Conservation (phyloP, 2,329 filamentous ascomycete genomes). For the Paracorniculantispora psalliotae region DNA sequence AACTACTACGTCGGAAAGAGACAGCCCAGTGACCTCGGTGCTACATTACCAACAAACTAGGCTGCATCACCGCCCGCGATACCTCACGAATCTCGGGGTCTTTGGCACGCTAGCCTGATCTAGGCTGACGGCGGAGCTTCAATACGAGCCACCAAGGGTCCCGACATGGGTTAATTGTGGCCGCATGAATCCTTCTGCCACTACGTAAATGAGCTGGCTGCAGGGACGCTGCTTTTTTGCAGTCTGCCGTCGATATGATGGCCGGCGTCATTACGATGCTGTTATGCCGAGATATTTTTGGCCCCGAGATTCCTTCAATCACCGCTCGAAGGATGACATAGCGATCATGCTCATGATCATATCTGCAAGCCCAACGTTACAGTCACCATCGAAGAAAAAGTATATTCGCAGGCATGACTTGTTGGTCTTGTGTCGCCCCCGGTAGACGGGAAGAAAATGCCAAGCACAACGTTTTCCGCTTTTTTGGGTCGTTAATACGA, state of each 20-base stretch:
- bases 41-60: not conserved
- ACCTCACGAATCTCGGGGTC: not conserved
- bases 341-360: no score
- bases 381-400: not conserved
- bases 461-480: not conserved
- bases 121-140: not conserved
- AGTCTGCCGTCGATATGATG: not conserved
- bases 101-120: not conserved
- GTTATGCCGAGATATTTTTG: not conserved
- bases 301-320: rapidly evolving
- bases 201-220: not conserved
- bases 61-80: not conserved
- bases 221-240: no score
- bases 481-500: not conserved
- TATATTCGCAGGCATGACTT: not conserved
- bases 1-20: not conserved
- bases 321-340: not conserved
- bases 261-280: not conserved
- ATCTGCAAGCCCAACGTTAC: not conserved
- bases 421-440: not conserved
- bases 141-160: constrained; percentile 1
- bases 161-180: not conserved
- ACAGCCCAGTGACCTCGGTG: not conserved
- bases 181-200: not conserved
- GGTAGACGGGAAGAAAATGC: not conserved